These are phyloP conservation scores for Metschnikowia lochheadii DNA, from an alignment of 805 yeast species.

Conservation along the genomic window DNA sequence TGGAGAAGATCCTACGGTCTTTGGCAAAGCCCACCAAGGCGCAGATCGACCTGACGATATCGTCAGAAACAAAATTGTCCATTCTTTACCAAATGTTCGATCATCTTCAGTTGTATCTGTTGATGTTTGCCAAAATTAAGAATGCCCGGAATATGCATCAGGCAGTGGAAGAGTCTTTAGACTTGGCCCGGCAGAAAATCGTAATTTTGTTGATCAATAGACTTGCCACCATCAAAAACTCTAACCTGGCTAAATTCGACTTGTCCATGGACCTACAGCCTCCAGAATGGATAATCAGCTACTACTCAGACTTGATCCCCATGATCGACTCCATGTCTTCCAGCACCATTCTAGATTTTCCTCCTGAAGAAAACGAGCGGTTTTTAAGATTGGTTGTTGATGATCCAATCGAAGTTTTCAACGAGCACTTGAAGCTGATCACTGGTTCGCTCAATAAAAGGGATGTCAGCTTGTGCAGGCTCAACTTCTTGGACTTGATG, in stretches of 20 bases:
- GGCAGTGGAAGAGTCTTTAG: conserved; percentile 23
- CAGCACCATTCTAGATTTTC: conserved; percentile 40
- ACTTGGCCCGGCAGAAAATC: conserved; percentile 26
- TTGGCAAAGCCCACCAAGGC: conserved; percentile 59
- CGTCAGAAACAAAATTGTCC: conserved; percentile 57
- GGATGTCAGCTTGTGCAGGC: conserved; percentile 42
- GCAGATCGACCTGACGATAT: conserved; percentile 62
- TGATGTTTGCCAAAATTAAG: conserved; percentile 56
- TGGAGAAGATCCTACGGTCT: conserved; percentile 48
- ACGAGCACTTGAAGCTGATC: conserved; percentile 28
- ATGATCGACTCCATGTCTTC: conserved; percentile 43
- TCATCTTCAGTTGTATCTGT: conserved; percentile 60
- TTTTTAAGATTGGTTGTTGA: conserved; percentile 44
- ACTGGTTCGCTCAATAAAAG: conserved; percentile 24
- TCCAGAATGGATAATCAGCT: conserved; percentile 80
- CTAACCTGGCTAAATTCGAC: conserved; percentile 39
- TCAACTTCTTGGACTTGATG: conserved; percentile 60
- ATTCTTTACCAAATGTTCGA: conserved; percentile 56
- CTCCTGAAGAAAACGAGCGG: conserved; percentile 28
- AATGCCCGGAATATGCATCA: conserved; percentile 19
- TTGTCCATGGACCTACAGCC: conserved; percentile 59
- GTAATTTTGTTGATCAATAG: conserved; percentile 24
- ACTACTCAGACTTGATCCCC: conserved; percentile 56
- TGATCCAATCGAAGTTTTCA: conserved; percentile 41
- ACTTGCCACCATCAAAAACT: conserved; percentile 29